Base-by-base conservation (phyloP, 768 basidiomycete species). In the Suillus subluteus region DNA sequence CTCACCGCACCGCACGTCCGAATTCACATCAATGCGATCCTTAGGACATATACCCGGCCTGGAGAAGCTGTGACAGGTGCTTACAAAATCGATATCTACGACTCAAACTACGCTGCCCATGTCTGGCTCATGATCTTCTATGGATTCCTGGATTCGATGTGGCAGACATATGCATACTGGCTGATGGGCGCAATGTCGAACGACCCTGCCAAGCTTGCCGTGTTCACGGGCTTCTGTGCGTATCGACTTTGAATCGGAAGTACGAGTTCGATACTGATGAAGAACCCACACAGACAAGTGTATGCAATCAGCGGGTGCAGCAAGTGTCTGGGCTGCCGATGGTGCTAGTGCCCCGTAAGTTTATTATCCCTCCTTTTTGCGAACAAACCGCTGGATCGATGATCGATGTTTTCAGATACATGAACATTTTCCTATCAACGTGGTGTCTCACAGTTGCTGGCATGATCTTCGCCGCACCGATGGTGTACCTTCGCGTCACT, bases 101-200 rank as follows among this genome's bases (percentile, higher is more conserved):
- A 88, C 70, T 68, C 72, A 0, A 77, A 77, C 2, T 95, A 91
- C 73, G 78, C 83, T 3, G 84, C 82, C 40, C 83, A 83, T 66
- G 79, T 91, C 18, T 83, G 84, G 78, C 78, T 95, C 23, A 92
- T 88, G 78, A 84, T 91, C 65, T 86, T 88, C 75, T 91, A 86
- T 71, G 90, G 92, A n/a, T 69, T 94, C 3, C 82, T 94, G 62
- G 94, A 95, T 67, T 83, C 92, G 1, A 89, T 92, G 87, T 95
- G 91, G 91, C 94, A 95, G 74, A 92, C 90, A 3, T 87, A 87
- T 0, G 87, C 88, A 4, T 93, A 94, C 76, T 93, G 91, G 91
- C 82, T 92, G 70, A 91, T 92, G 86, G 93, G 94, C 38, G 90
- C 91, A 16, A 91, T 95, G 89, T 92, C 91, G 18, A 94, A 95